A percentile compares a stretch with the other conserved stretches of the same genome.
These are phyloP conservation scores for Lactuca saligna DNA, from an alignment of 129 eudicot species.

Conservation along the genomic window DNA sequence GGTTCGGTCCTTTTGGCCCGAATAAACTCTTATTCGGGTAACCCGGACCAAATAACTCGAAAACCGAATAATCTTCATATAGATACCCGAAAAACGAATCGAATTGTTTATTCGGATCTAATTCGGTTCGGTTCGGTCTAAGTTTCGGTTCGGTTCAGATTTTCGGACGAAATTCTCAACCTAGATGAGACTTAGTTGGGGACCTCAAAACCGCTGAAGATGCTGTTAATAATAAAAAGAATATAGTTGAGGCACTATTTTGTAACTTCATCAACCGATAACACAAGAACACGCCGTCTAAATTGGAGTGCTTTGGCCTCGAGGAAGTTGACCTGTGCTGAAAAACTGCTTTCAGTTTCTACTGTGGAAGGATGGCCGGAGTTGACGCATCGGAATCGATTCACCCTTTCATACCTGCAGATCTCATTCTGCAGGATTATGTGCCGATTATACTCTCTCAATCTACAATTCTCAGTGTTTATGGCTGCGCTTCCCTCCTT, in stretches of 20 bases:
- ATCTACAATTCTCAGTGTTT: conserved; percentile 56
- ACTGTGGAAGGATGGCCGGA: conserved; percentile 15
- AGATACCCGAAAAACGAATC: too few relatives aligned
- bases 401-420: conserved; percentile 74
- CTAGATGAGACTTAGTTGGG: too few relatives aligned
- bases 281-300: conserved; percentile 6
- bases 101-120: too few relatives aligned
- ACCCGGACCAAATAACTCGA: too few relatives aligned
- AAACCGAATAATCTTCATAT: too few relatives aligned
- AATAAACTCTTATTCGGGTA: too few relatives aligned
- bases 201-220: too few relatives aligned
- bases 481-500: conserved; percentile 49
- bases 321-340: conserved; percentile 24
- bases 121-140: too few relatives aligned
- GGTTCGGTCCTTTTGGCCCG: too few relatives aligned
- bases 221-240: neutral
- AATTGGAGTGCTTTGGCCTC: conserved; percentile 1
- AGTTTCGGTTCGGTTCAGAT: too few relatives aligned
- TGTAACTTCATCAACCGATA: neutral
- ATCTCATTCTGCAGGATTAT: conserved; percentile 65
- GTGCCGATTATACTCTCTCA: conserved; percentile 61
- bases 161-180: too few relatives aligned
- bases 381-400: conserved; percentile 25
- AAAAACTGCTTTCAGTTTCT: neutral
- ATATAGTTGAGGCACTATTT: neutral